Evolutionary conservation across 176 grass and related monocot species (phyloP).

Genomic region (Saccharum spontaneum): DNA sequence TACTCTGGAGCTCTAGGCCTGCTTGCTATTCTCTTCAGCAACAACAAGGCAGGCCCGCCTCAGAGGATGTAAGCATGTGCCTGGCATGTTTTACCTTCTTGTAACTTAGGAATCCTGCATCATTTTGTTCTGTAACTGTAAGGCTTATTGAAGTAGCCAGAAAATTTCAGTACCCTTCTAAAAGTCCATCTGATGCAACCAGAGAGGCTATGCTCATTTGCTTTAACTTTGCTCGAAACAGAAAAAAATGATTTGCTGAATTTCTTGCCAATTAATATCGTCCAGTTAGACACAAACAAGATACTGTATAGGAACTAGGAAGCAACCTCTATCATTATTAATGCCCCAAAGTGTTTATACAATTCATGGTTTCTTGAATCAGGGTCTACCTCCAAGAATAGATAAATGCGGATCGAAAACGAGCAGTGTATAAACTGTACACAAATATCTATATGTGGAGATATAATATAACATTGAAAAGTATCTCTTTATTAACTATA

Average conservation of each 20-base stretch:
- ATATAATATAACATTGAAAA: conserved; percentile 8
- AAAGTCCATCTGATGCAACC: not conserved
- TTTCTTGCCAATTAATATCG: not conserved
- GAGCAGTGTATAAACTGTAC: not conserved
- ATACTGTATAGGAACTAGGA: not conserved
- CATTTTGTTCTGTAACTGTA: conserved; percentile 16
- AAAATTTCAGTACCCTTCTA: not conserved
- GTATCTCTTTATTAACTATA: conserved; percentile 14
- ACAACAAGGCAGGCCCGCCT: not conserved
- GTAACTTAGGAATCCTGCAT: not conserved
- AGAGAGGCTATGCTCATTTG: not conserved
- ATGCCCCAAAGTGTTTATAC: no score
- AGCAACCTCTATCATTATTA: not conserved
- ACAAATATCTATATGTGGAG: not conserved
- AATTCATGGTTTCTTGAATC: not conserved
- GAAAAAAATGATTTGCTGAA: not conserved
- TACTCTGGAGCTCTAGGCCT: not conserved
- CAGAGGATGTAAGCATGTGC: not conserved
- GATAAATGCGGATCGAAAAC: not conserved
- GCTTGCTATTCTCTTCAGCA: not conserved
- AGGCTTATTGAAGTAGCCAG: not conserved
- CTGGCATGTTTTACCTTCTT: not conserved
- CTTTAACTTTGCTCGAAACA: not conserved
- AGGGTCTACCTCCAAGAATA: conserved; percentile 12
- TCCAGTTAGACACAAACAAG: not conserved